Conservation (phyloP, 2,329 filamentous ascomycete genomes). For the Tolypocladium guangdongense region DNA sequence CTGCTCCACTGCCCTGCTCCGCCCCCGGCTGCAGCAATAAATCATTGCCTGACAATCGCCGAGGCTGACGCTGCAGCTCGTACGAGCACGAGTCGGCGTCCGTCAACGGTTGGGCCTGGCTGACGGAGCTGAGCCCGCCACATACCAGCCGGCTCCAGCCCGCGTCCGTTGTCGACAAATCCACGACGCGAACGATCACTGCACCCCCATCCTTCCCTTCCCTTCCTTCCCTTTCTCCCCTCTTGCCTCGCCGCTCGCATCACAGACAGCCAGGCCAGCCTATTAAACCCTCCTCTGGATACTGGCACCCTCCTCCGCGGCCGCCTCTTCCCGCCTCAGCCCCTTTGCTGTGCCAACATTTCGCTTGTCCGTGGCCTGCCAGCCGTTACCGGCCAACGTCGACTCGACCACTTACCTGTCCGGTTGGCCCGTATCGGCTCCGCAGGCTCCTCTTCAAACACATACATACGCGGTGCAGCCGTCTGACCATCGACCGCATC, state of each 20-base stretch:
- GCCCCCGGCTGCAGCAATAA: not conserved
- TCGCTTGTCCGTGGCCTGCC: not conserved
- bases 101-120: not conserved
- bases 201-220: not conserved
- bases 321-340: not conserved
- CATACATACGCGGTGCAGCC: not conserved
- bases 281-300: not conserved
- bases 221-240: not conserved
- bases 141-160: not conserved
- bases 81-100: too few relatives aligned
- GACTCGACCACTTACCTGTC: not conserved
- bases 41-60: not conserved
- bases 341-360: not conserved
- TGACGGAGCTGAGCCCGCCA: not conserved
- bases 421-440: not conserved
- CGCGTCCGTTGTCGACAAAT: not conserved
- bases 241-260: not conserved
- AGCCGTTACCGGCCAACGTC: not conserved
- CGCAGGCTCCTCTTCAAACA: not conserved
- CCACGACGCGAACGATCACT: too few relatives aligned
- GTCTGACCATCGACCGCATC: not conserved
- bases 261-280: not conserved
- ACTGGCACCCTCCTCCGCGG: not conserved
- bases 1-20: not conserved
- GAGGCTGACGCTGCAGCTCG: not conserved